Base-by-base conservation (phyloP, 1,139 yeast species). In the Scheffersomyces parashehatae region DNA sequence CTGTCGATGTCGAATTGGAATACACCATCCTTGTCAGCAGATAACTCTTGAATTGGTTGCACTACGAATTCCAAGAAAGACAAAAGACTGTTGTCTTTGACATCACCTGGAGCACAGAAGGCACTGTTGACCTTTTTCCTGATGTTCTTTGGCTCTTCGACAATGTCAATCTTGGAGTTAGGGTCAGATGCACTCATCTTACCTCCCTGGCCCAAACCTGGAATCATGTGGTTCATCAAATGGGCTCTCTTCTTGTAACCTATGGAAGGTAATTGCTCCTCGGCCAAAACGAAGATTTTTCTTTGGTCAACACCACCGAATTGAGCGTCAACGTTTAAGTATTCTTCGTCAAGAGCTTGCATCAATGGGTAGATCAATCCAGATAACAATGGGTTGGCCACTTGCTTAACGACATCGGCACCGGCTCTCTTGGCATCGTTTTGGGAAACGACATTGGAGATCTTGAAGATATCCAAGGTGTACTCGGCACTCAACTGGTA, bases 161-260 rank as follows among this genome's bases (percentile, higher is more conserved):
- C 71, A 39, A 95, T 67, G 61, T 93, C 99, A 51, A 93, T 90
- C 72, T 95, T 95, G 45, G 98, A 90, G 75, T 90, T 93, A 56
- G 99, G 98, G 71, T 93, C 99, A 28, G 97, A 88, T 1, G 99
- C 97, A 60, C 97, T 89, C 99, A 95, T 95, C 66, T 95, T 95
- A 56, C 95, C 99, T 56, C 98, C 98, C 70, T 90, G 97, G 35
- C 86, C 83, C 59, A 95, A 81, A 44, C 99, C 99, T 38, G 99
- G 99, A 36, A 95, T 96, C 99, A 95, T 93, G 43, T 89, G 91
- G 73, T 93, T 95, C 99, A 95, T 95, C 64, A 95, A 78, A 70
- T 95, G 99, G 29, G 95, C 98, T 62, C 99, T 84, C 77, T 95
- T 95, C 71, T 88, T 88, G 83, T 91, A 93, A 33, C 98, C 97